phyloP scores from a whole-genome alignment of 257 asterid genomes.

The Solanum sejunctum region DNA sequence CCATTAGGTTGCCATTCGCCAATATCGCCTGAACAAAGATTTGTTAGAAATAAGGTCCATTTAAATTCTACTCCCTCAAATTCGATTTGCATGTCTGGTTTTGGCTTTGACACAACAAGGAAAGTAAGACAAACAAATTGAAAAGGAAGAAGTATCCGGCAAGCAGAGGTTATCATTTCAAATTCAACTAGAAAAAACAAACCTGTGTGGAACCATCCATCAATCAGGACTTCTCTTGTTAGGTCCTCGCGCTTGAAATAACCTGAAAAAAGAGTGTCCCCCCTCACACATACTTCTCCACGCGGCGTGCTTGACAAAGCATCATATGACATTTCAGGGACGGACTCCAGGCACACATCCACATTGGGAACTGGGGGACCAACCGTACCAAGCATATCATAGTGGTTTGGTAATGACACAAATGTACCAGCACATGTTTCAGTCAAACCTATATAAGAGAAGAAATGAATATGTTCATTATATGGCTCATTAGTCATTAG shows the following conservation, averaged over 20 bases:
- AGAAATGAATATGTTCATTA: not conserved
- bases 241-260: slow-evolving; percentile 90
- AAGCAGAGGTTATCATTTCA: not conserved
- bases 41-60: not conserved
- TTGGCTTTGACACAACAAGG: not conserved
- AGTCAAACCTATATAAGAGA: slow-evolving; percentile 55
- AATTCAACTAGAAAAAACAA: not conserved
- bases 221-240: slow-evolving; percentile 69
- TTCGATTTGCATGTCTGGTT: not conserved
- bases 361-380: slow-evolving; percentile 97
- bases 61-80: not conserved
- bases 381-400: slow-evolving; percentile 82
- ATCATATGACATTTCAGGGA: slow-evolving; percentile 94
- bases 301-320: slow-evolving; percentile 74
- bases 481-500: not conserved
- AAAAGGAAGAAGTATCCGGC: not conserved
- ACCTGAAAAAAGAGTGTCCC: slow-evolving; percentile 72
- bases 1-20: slow-evolving; percentile 96
- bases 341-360: slow-evolving; percentile 89
- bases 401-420: slow-evolving; percentile 63
- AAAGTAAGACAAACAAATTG: not conserved
- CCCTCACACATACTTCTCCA: slow-evolving; percentile 90
- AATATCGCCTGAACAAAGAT: slow-evolving; percentile 55
- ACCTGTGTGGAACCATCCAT: slow-evolving; percentile 99
- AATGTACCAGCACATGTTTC: slow-evolving; percentile 97